Conservation (phyloP, 371 early-diverging fungal genomes). For the Mucor piriformis region DNA sequence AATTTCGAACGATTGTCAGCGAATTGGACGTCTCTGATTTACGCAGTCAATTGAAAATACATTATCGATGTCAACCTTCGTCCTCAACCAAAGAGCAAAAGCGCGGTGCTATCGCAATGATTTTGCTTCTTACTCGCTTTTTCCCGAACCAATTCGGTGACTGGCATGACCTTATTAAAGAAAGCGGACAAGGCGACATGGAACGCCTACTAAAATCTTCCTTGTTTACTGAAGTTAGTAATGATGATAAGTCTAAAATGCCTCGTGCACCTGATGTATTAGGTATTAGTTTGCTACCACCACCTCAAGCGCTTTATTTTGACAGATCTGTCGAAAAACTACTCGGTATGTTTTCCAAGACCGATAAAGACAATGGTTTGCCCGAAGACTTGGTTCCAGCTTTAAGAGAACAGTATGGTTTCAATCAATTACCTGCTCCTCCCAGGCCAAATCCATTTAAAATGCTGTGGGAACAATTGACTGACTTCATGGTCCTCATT, state of each 20-base stretch:
- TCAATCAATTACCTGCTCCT: slow-evolving; percentile 78
- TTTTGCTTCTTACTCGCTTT: slow-evolving; percentile 62
- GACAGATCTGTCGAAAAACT: slow-evolving; percentile 79
- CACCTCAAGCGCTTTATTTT: slow-evolving; percentile 83
- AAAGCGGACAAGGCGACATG: slow-evolving; percentile 74
- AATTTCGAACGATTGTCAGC: slow-evolving; percentile 80
- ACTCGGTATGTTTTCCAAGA: slow-evolving; percentile 80
- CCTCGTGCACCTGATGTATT: slow-evolving; percentile 30
- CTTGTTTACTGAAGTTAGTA: slow-evolving; percentile 31
- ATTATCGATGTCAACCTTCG: slow-evolving; percentile 78
- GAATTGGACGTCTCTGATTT: slow-evolving; percentile 77
- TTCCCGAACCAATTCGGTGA: slow-evolving; percentile 67
- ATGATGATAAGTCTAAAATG: slow-evolving; percentile 30
- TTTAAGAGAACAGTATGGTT: slow-evolving; percentile 79
- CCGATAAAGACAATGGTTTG: slow-evolving; percentile 72
- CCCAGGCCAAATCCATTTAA: slow-evolving; percentile 73
- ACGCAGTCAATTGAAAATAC: slow-evolving; percentile 75
- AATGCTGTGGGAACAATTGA: slow-evolving; percentile 86
- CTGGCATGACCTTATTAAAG: slow-evolving; percentile 88
- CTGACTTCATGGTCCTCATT: slow-evolving; percentile 92
- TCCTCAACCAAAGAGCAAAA: slow-evolving; percentile 65
- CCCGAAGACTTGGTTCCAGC: slow-evolving; percentile 52
- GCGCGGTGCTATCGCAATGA: slow-evolving; percentile 71
- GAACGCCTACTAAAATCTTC: slow-evolving; percentile 57
- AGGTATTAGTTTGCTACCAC: slow-evolving; percentile 41